Base-by-base conservation (phyloP, 345 rosid genomes). In the Eucalyptus virginea region DNA sequence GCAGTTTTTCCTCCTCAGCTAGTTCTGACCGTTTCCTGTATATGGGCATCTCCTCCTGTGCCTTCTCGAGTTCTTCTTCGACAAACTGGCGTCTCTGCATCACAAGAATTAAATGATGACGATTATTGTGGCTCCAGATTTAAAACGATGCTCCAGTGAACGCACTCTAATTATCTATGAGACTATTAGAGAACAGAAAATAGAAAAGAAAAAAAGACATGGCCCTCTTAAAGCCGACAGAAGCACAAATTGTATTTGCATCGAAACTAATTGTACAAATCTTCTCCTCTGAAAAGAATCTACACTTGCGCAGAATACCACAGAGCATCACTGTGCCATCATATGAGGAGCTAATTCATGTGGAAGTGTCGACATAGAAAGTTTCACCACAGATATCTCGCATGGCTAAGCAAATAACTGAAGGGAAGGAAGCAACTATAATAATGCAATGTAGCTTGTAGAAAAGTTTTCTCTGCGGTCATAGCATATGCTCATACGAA, bases 21-120 rank as follows among this genome's bases (percentile, higher is more conserved):
- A 87, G 89, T 91, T 94, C 98, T 45, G 96, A 93, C 86, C 40
- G 94, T 89, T 90, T 93, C 93, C 91, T 94, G 52, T 88, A 95
- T 92, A 90, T 94, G 9, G 98, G 99, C 89, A 96, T 96, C 90
- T 95, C 97, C 51, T 91, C 92, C 58, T 95, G 96, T 30, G 94
- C 90, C 91, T 94, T 94, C 89, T 93, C 96, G 19, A 97, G 95
- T 87, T 97, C 98, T 90, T 94, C 95, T 87, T 97, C 98, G 17
- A 98, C 95, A 91, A 89, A 91, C 88, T 95, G 95, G 87, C 95
- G 94, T 89, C 95, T 94, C 99, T 98, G 90, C 87, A 88, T 21
- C 90, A 51, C 37, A 54, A 88, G 88, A 85, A 89, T 77, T 21
- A 77, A 40, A 77, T 40, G 45, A 23, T 11, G 85, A 11, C 40